Percentiles rank a stretch among this genome's conserved stretches.
Evolutionary conservation across 2,329 filamentous ascomycete species (phyloP).

Genomic region (Exserohilum rostratum): DNA sequence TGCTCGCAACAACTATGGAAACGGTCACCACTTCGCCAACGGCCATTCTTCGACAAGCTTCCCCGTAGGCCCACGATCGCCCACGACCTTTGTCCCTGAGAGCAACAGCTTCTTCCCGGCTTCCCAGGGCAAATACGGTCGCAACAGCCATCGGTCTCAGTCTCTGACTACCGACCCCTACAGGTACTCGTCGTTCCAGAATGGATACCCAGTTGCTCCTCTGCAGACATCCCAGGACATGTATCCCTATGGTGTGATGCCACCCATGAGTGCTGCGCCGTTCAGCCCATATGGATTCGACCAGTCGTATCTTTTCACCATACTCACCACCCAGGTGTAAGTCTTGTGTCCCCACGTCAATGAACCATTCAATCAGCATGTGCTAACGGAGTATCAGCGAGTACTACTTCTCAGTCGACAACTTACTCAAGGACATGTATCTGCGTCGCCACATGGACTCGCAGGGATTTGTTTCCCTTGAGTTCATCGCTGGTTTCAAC

Average conservation of each 20-base stretch:
- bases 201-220: slow-evolving; percentile 48
- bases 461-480: slow-evolving; percentile 85
- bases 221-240: slow-evolving; percentile 58
- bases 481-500: slow-evolving; percentile 83
- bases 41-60: slow-evolving; percentile 47
- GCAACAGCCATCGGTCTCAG: slow-evolving; percentile 62
- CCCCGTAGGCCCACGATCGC: slow-evolving; percentile 44
- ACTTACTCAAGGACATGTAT: slow-evolving; percentile 90
- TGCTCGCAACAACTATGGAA: slow-evolving; percentile 50
- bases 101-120: slow-evolving; percentile 41
- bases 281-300: slow-evolving; percentile 64
- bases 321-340: slow-evolving; percentile 67
- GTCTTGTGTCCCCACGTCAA: slow-evolving; percentile 18
- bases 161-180: slow-evolving; percentile 65
- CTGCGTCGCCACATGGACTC: slow-evolving; percentile 92
- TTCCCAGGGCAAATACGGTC: slow-evolving; percentile 53
- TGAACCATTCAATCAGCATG: not conserved
- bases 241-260: slow-evolving; percentile 63
- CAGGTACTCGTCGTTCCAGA: slow-evolving; percentile 45
- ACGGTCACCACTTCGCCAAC: slow-evolving; percentile 49
- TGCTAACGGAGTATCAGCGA: slow-evolving; percentile 64
- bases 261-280: slow-evolving; percentile 61
- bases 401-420: slow-evolving; percentile 97
- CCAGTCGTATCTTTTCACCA: slow-evolving; percentile 60
- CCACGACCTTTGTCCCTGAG: slow-evolving; percentile 45